Conservation (phyloP, 2,329 filamentous ascomycete species). For the Leptographium procerum region DNA sequence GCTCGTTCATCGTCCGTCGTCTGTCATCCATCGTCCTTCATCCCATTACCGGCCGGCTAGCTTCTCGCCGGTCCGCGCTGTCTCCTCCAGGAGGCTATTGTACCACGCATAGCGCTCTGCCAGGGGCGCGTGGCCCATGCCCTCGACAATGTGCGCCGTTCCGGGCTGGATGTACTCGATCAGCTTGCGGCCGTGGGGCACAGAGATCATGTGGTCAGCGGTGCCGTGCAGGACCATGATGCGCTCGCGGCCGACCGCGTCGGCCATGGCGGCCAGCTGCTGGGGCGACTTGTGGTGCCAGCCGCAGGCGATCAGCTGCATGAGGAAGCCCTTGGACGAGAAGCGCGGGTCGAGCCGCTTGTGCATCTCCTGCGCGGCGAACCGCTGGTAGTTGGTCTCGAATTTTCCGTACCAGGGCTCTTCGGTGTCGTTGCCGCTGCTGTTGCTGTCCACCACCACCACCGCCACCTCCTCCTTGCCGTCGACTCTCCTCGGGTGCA, state of each 20-base stretch:
- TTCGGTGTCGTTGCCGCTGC: background rate
- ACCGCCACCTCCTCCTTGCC: background rate
- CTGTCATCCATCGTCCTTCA: too few species aligned
- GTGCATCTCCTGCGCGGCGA: slow-evolving; percentile 64
- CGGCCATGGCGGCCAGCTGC: slow-evolving; percentile 55
- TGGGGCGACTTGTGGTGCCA: slow-evolving; percentile 65
- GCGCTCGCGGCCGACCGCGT: slow-evolving; percentile 57
- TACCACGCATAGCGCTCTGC: slow-evolving; percentile 63
- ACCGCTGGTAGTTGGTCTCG: slow-evolving; percentile 68
- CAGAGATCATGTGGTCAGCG: slow-evolving; percentile 65
- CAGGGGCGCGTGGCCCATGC: slow-evolving; percentile 63
- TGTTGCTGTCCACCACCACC: background rate
- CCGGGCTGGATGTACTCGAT: slow-evolving; percentile 53
- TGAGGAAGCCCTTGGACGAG: slow-evolving; percentile 54
- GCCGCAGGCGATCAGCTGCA: slow-evolving; percentile 67
- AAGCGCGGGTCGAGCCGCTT: slow-evolving; percentile 58
- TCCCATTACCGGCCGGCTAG: slow-evolving; percentile 19
- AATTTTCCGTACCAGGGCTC: slow-evolving; percentile 31
- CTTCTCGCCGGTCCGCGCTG: slow-evolving; percentile 40
- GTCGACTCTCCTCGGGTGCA: too few species aligned
- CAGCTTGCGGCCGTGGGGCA: slow-evolving; percentile 58
- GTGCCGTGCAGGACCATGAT: slow-evolving; percentile 72
- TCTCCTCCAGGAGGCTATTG: slow-evolving; percentile 48
- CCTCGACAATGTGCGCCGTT: slow-evolving; percentile 52
- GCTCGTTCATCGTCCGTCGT: too few species aligned